Conservation (phyloP, 345 rosid species). For the Firmiana major region DNA sequence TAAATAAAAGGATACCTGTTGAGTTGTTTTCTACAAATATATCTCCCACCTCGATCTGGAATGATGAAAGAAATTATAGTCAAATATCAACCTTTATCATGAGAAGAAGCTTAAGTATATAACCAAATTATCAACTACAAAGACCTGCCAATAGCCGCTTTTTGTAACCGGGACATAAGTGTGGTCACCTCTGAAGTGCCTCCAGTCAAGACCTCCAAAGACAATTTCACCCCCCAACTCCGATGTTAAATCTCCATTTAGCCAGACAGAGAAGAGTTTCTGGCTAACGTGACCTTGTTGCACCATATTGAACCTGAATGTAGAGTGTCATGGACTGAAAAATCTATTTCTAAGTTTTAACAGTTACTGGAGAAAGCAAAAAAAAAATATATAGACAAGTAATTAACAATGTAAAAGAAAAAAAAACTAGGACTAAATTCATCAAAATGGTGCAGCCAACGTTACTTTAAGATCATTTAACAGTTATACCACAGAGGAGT, state of each 20-base stretch:
- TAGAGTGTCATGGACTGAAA: not conserved
- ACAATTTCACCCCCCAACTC: slow-evolving; percentile 43
- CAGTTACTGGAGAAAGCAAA: not conserved
- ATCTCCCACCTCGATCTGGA: slow-evolving; percentile 48
- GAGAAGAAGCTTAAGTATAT: not conserved
- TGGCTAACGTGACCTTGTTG: slow-evolving; percentile 44
- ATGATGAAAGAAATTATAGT: slow-evolving; percentile 6
- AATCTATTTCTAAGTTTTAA: not conserved
- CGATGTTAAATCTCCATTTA: slow-evolving; percentile 37
- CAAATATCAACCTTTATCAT: not conserved
- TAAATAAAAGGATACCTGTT: slow-evolving; percentile 35
- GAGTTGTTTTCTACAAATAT: slow-evolving; percentile 35
- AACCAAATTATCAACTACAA: not conserved
- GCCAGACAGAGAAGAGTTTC: slow-evolving; percentile 53
- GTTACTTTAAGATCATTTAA: not conserved
- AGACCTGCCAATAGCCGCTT: slow-evolving; percentile 59
- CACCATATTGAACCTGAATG: slow-evolving; percentile 49
- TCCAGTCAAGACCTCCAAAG: slow-evolving; percentile 55
- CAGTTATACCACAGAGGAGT: slow-evolving; percentile 48
- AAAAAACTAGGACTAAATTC: not conserved
- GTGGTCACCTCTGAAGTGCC: slow-evolving; percentile 52
- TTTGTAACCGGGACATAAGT: slow-evolving; percentile 38
- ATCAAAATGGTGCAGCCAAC: not conserved
- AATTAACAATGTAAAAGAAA: not conserved
- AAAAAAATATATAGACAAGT: not conserved